These are phyloP conservation scores for Teratosphaeria pseudoeucalypti DNA, from an alignment of 2,329 filamentous ascomycete genomes.

Conservation along the genomic window DNA sequence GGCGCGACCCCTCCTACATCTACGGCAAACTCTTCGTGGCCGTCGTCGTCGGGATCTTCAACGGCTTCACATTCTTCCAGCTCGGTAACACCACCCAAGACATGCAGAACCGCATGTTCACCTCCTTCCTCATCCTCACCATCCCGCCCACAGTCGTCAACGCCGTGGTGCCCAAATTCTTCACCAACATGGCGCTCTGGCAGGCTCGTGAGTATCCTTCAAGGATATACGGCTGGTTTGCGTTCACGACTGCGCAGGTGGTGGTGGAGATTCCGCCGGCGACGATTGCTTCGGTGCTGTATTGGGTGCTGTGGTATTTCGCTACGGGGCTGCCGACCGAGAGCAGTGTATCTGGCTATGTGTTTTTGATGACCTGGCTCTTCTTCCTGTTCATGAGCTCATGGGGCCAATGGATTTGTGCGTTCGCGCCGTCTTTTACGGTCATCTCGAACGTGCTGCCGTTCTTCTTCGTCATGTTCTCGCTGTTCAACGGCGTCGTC, in stretches of 20 bases:
- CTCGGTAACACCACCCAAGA: conserved; percentile 55
- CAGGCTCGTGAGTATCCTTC: conserved; percentile 62
- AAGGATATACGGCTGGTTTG: conserved; percentile 67
- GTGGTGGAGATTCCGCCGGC: conserved; percentile 63
- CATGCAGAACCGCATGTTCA: conserved; percentile 72
- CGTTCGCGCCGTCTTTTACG: conserved; percentile 68
- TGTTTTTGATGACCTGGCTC: conserved; percentile 67
- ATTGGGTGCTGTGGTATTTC: conserved; percentile 70
- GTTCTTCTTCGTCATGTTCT: conserved; percentile 72
- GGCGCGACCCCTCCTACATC: conserved; percentile 60
- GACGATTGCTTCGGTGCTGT: conserved; percentile 53
- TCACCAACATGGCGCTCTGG: conserved; percentile 61
- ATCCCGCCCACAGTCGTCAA: conserved; percentile 64
- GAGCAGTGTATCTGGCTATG: conserved; percentile 57
- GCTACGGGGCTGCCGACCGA: conserved; percentile 59
- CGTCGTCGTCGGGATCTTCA: conserved; percentile 64
- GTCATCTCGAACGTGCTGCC: conserved; percentile 66
- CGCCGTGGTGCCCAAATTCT: conserved; percentile 67
- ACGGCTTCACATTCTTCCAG: conserved; percentile 59
- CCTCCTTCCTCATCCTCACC: conserved; percentile 47
- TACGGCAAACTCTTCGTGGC: conserved; percentile 67
- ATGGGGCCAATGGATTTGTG: conserved; percentile 79
- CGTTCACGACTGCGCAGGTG: conserved; percentile 64
- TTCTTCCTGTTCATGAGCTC: conserved; percentile 66
- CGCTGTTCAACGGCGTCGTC: conserved; percentile 67